These are phyloP conservation scores for Ophioceras dolichostomum DNA, from an alignment of 2,329 filamentous ascomycete genomes.

Conservation along the genomic window DNA sequence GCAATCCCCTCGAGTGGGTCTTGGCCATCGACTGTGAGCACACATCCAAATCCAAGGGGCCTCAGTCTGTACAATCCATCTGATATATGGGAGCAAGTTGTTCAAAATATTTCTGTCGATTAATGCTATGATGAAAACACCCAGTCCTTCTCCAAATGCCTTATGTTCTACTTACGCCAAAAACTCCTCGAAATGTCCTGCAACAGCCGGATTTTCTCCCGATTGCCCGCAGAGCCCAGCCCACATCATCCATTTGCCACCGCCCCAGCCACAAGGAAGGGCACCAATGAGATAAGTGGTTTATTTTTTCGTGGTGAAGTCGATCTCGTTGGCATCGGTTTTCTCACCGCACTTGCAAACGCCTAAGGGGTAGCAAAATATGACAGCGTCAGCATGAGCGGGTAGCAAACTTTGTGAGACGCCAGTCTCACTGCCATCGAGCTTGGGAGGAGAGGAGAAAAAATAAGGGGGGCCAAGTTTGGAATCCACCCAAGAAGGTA, in stretches of 20 bases:
- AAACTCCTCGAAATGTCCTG: not conserved
- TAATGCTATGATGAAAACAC: not conserved
- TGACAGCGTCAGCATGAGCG: not conserved
- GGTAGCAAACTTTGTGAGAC: not conserved
- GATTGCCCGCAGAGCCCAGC: not conserved
- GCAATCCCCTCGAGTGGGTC: too few relatives aligned
- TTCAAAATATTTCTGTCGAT: too few relatives aligned
- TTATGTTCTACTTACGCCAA: not conserved
- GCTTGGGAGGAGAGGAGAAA: not conserved
- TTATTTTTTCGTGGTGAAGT: conserved; percentile 66
- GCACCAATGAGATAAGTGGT: too few relatives aligned
- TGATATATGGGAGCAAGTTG: too few relatives aligned
- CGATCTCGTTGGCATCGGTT: conserved; percentile 54
- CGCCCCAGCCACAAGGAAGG: too few relatives aligned
- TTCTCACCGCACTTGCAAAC: conserved; percentile 73
- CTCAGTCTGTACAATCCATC: too few relatives aligned
- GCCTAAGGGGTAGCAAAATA: conserved; percentile 22
- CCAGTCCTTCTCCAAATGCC: not conserved
- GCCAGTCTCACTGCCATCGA: not conserved
- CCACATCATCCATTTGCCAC: too few relatives aligned
- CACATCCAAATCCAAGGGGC: too few relatives aligned
- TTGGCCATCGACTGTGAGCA: too few relatives aligned
- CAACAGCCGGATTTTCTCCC: not conserved
- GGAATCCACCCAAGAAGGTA: too few relatives aligned
- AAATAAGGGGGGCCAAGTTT: not conserved